Evolutionary conservation across 805 yeast species (phyloP).

Genomic region (Wickerhamiella kazuoi): DNA sequence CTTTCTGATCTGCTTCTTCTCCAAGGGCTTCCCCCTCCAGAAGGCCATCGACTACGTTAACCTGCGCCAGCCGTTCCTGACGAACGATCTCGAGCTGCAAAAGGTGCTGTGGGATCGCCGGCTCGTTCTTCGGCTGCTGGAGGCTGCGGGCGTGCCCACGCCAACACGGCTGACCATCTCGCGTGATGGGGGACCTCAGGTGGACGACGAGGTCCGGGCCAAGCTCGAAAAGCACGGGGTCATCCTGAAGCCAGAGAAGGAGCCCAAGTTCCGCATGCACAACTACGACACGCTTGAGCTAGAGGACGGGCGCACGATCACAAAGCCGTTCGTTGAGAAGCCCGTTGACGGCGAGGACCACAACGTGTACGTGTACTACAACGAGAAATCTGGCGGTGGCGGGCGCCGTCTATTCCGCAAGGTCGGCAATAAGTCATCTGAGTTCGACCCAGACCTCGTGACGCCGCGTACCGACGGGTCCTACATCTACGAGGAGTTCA

Average conservation of each 20-base stretch:
- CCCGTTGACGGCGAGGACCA: slow-evolving; percentile 99
- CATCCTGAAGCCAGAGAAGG: slow-evolving; percentile 41
- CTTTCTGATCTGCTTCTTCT: slow-evolving; percentile 78
- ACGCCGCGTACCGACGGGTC: slow-evolving; percentile 79
- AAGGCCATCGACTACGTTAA: slow-evolving; percentile 86
- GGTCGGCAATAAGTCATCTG: slow-evolving; percentile 93
- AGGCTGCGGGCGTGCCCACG: slow-evolving; percentile 71
- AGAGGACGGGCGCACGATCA: slow-evolving; percentile 53
- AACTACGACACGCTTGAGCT: slow-evolving; percentile 66
- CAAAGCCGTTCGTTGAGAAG: slow-evolving; percentile 91
- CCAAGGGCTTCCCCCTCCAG: slow-evolving; percentile 90
- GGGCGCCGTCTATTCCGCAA: slow-evolving; percentile 88
- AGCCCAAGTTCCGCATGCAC: slow-evolving; percentile 54
- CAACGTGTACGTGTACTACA: slow-evolving; percentile 83
- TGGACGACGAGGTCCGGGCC: slow-evolving; percentile 46
- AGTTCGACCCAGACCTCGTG: slow-evolving; percentile 66
- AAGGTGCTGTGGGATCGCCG: slow-evolving; percentile 96
- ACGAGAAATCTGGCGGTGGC: slow-evolving; percentile 85
- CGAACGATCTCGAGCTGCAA: slow-evolving; percentile 81
- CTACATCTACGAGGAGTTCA: slow-evolving; percentile 78
- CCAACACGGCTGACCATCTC: slow-evolving; percentile 78
- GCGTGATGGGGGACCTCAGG: slow-evolving; percentile 91
- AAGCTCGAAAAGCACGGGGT: slow-evolving; percentile 49
- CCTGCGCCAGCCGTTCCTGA: slow-evolving; percentile 71
- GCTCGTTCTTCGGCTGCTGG: slow-evolving; percentile 59